Evolutionary conservation across 495 filamentous ascomycete genomes (phyloP).

Genomic region (Aspergillus sparsus): DNA sequence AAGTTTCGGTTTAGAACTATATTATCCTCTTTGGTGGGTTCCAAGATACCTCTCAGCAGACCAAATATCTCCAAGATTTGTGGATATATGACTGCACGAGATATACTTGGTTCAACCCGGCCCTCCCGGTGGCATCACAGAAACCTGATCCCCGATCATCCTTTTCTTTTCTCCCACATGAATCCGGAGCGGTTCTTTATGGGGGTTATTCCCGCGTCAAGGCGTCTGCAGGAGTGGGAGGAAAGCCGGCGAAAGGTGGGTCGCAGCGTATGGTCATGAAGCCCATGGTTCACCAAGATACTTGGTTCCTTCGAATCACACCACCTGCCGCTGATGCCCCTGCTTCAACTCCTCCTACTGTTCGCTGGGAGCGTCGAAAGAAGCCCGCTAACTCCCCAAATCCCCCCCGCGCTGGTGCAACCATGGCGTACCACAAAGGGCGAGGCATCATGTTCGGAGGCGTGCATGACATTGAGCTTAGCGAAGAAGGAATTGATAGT

Average conservation of each 20-base stretch:
- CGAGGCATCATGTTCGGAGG: conserved; percentile 92
- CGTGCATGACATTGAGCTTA: conserved; percentile 91
- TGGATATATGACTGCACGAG: conserved; percentile 71
- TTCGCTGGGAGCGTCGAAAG: conserved; percentile 92
- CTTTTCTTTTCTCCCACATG: conserved; percentile 88
- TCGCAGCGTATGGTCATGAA: conserved; percentile 70
- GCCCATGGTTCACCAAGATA: conserved; percentile 88
- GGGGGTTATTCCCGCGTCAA: conserved; percentile 95
- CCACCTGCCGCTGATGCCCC: conserved; percentile 65
- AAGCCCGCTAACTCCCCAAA: conserved; percentile 86
- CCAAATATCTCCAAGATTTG: conserved; percentile 77
- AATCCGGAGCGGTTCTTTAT: conserved; percentile 82
- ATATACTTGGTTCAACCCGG: conserved; percentile 75
- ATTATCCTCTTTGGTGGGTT: conserved; percentile 81
- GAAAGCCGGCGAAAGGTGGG: conserved; percentile 64
- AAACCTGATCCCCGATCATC: conserved; percentile 89
- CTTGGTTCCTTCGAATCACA: conserved; percentile 85
- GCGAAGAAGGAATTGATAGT: conserved; percentile 91
- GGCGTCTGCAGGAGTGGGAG: conserved; percentile 46
- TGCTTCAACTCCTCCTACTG: conserved; percentile 59
- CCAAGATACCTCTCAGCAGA: conserved; percentile 91
- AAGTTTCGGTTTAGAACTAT: conserved; percentile 51
- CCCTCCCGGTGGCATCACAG: conserved; percentile 68
- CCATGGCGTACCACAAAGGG: conserved; percentile 90
- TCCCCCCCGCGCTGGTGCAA: conserved; percentile 80